These are phyloP conservation scores for Polysphondylium violaceum DNA, from an alignment of 78 protist species.

Conservation along the genomic window DNA sequence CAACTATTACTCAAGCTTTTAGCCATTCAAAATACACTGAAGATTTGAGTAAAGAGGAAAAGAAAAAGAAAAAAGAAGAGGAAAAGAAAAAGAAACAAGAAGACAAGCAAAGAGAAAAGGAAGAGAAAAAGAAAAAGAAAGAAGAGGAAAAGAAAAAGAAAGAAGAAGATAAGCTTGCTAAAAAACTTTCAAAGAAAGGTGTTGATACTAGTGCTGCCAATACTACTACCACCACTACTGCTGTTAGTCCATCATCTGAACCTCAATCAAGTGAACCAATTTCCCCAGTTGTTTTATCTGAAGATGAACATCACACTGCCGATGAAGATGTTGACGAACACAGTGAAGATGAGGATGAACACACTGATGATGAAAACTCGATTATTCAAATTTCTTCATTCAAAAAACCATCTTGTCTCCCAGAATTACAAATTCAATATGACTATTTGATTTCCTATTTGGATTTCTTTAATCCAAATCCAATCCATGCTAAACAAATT, in stretches of 20 bases:
- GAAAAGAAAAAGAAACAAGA: constrained; percentile 44
- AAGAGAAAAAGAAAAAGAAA: constrained; percentile 40
- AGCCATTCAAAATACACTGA: neutral
- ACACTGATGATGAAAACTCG: neutral
- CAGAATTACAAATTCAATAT: constrained; percentile 63
- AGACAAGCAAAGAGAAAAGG: constrained; percentile 51
- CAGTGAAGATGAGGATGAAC: neutral
- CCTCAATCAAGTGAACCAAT: neutral
- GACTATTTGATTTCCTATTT: constrained; percentile 61
- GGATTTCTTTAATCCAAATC: constrained; percentile 61
- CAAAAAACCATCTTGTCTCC: constrained; percentile 40
- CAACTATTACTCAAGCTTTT: neutral
- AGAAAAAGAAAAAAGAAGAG: constrained; percentile 33
- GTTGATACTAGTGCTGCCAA: neutral
- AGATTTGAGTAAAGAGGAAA: constrained; percentile 2
- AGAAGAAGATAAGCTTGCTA: constrained; percentile 51
- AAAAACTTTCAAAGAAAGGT: constrained; percentile 12
- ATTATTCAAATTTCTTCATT: constrained; percentile 36
- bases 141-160: constrained; percentile 53
- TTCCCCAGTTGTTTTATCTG: neutral
- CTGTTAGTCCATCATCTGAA: too few species aligned
- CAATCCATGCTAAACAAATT: constrained; percentile 43
- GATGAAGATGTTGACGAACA: neutral
- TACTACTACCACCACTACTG: neutral
- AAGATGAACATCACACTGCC: neutral